phyloP scores from a whole-genome alignment of 768 basidiomycete genomes.

The Psilocybe sp. region DNA sequence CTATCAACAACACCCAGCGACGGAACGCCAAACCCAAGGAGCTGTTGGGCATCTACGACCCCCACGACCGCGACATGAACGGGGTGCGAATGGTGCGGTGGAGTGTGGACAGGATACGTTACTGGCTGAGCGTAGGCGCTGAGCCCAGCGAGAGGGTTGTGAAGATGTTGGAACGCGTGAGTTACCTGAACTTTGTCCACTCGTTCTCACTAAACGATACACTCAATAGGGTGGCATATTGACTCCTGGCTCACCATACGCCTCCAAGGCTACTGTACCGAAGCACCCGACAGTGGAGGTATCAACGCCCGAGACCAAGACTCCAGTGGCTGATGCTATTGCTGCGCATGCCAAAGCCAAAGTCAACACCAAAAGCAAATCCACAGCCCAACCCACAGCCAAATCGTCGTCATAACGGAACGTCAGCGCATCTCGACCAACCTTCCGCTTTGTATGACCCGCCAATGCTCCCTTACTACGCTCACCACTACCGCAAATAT shows the following conservation, averaged over 20 bases:
- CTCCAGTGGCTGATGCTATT: no score
- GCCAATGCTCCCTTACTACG: no score
- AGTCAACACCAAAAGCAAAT: not conserved
- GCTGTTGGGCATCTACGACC: constrained; percentile 81
- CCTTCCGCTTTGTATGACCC: no score
- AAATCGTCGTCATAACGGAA: not conserved
- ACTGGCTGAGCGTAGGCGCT: constrained; percentile 88
- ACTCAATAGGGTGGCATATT: constrained; percentile 57
- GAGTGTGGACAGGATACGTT: constrained; percentile 87
- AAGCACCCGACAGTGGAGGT: constrained; percentile 15
- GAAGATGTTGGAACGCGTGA: constrained; percentile 74
- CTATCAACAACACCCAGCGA: constrained; percentile 64
- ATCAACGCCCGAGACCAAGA: not conserved
- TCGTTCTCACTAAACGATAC: not conserved
- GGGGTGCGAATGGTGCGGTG: constrained; percentile 77
- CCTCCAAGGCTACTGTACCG: constrained; percentile 29
- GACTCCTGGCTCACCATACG: constrained; percentile 53
- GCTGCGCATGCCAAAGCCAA: not conserved
- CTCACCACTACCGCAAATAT: not conserved
- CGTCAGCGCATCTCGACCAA: not conserved
- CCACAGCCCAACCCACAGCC: not conserved
- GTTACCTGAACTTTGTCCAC: constrained; percentile 22
- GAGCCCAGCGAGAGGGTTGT: constrained; percentile 76
- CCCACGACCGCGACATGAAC: constrained; percentile 46
- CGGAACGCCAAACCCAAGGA: constrained; percentile 89